Conservation (phyloP, 495 filamentous ascomycete species). For the Letharia columbiana region DNA sequence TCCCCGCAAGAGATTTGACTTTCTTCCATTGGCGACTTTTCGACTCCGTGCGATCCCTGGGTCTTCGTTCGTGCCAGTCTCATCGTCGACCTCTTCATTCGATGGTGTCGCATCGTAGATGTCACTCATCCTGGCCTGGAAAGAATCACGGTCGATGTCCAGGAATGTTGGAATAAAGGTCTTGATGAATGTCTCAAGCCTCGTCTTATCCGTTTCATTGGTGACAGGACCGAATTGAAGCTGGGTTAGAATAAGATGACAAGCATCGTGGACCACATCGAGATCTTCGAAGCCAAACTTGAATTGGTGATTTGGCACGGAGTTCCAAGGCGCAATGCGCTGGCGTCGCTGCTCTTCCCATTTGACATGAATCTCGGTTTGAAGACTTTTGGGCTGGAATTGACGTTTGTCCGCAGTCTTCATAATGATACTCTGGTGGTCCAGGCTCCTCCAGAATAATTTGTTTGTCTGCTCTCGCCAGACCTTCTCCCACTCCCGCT, state of each 20-base stretch:
- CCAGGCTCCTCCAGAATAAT: slow-evolving; percentile 89
- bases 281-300: slow-evolving; percentile 63
- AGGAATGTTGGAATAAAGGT: slow-evolving; percentile 87
- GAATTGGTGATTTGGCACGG: slow-evolving; percentile 61
- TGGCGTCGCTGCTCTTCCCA: slow-evolving; percentile 73
- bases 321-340: slow-evolving; percentile 49
- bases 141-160: slow-evolving; percentile 64
- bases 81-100: slow-evolving; percentile 67
- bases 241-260: slow-evolving; percentile 69
- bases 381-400: slow-evolving; percentile 76
- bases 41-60: slow-evolving; percentile 49
- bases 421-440: slow-evolving; percentile 84
- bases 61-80: slow-evolving; percentile 40
- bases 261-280: slow-evolving; percentile 71
- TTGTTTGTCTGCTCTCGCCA: slow-evolving; percentile 90
- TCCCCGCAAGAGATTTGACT: slow-evolving; percentile 72
- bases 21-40: slow-evolving; percentile 55
- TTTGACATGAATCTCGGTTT: slow-evolving; percentile 76
- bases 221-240: slow-evolving; percentile 58
- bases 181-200: slow-evolving; percentile 74
- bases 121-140: slow-evolving; percentile 68
- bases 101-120: slow-evolving; percentile 51
- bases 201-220: slow-evolving; percentile 62
- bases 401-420: slow-evolving; percentile 81
- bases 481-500: slow-evolving; percentile 97